Percentiles rank a stretch among this genome's conserved stretches.
Evolutionary conservation across 208 protist species (phyloP).

Genomic region (Acanthamoeba healyi): DNA sequence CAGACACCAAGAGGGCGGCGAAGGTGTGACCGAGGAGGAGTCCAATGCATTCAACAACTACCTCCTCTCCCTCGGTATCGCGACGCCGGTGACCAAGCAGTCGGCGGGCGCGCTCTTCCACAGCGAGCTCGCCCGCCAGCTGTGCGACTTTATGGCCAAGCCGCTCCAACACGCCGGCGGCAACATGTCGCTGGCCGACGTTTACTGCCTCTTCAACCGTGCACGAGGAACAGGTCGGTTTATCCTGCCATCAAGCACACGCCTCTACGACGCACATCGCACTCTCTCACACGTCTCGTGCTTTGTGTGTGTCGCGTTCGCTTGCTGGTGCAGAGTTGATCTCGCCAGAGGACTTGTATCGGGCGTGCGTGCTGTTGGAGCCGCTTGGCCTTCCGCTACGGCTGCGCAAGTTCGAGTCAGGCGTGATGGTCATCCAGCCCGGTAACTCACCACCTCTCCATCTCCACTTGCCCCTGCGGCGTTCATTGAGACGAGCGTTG

Average conservation of each 20-base stretch:
- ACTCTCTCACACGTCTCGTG: neutral
- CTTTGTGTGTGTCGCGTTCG: neutral
- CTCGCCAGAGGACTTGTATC: conserved; percentile 83
- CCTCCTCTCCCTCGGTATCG: conserved; percentile 80
- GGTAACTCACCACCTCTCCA: neutral
- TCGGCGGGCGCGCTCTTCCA: conserved; percentile 80
- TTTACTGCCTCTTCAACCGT: conserved; percentile 85
- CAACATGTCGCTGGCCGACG: conserved; percentile 80
- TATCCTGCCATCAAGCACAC: neutral
- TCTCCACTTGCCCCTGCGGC: neutral
- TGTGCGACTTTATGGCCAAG: conserved; percentile 80
- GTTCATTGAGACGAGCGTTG: neutral
- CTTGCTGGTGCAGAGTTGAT: conserved; percentile 77
- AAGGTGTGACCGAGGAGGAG: conserved; percentile 25
- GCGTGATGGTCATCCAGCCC: conserved; percentile 80
- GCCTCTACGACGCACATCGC: neutral
- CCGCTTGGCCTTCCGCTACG: conserved; percentile 72
- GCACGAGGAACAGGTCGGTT: conserved; percentile 80
- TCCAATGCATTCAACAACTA: conserved; percentile 73
- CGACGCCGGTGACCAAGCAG: conserved; percentile 84
- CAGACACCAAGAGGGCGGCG: neutral
- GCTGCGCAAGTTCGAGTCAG: conserved; percentile 79
- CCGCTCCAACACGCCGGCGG: conserved; percentile 61
- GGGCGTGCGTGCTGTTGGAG: conserved; percentile 81
- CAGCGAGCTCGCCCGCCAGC: conserved; percentile 78